Base-by-base conservation (phyloP, 2,329 filamentous ascomycete genomes). In the Aspergillus sergii region DNA sequence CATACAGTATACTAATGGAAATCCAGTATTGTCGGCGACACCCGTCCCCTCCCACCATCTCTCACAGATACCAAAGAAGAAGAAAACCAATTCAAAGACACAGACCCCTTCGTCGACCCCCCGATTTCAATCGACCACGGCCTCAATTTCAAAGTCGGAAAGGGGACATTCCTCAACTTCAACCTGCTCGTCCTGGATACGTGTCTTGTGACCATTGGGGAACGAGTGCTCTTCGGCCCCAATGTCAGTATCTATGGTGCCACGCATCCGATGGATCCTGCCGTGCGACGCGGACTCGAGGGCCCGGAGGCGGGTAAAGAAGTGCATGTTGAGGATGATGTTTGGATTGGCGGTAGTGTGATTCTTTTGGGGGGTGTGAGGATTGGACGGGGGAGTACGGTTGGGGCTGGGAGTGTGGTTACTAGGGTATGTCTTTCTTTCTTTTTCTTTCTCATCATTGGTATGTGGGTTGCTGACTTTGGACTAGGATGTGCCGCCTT, bases 71-170 rank as follows among this genome's bases (percentile, higher is more conserved):
- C 69, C 1, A 66, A 67, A 57, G 64, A 66, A 59, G 70, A 73
- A 11, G 72, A 68, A 16, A 60, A 55, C 12, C 64, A 70, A 1
- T 72, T 73, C 19, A 61, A 69, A 6, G 67, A 67, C 12, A 70
- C 71, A 5, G 84, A 84, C 0, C 80, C 78, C 28, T 84, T 84
- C 65, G 83, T 90, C 41, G 88, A 91, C 68, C 84, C 88, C 0
- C 87, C 88, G 0, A 79, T 91, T 61, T 81, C 80, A 45, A 81
- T 89, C 39, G 88, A 91, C 72, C 90, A 91, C 63, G 89, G 88
- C 1, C 86, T 85, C 72, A 91, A 91, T 69, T 84, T 90, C 66
- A 81, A 78, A 7, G 79, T 90, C 0, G 88, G 88, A 9, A 79
- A 85, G 48, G 68, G 67, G 8, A 68, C 64, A 6, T 72, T 72